phyloP scores from a whole-genome alignment of 2,329 filamentous ascomycete species.

The Ceratocystis cubensis region DNA sequence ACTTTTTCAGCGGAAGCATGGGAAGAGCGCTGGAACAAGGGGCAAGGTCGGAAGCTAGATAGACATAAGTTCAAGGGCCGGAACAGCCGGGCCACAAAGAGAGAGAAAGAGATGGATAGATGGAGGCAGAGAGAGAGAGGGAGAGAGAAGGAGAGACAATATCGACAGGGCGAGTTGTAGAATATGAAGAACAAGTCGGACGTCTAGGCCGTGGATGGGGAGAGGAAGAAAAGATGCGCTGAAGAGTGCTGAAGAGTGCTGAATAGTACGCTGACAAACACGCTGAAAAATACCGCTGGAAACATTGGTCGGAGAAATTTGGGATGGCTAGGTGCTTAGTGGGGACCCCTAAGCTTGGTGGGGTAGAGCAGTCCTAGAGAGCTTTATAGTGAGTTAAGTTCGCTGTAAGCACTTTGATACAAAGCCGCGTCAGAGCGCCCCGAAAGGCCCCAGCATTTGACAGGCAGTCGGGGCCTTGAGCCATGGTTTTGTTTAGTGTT shows the following conservation, averaged over 20 bases:
- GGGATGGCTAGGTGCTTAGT: neutral
- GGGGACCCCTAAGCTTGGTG: neutral
- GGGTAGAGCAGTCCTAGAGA: neutral
- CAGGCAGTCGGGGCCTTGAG: too few relatives aligned
- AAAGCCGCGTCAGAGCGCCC: neutral
- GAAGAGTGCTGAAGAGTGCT: neutral
- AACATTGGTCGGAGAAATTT: neutral
- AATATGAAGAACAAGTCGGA: neutral
- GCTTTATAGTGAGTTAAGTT: neutral
- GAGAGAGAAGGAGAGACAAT: neutral
- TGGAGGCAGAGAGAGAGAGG: too few relatives aligned
- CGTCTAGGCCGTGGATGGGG: neutral
- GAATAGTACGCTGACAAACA: neutral
- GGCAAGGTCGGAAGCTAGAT: neutral
- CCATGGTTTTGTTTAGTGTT: too few relatives aligned
- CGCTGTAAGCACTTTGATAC: neutral
- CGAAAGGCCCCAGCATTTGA: neutral
- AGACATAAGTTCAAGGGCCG: slow-evolving; percentile 1
- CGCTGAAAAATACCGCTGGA: neutral
- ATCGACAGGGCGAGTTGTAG: neutral
- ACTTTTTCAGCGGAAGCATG: neutral
- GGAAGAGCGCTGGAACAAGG: neutral
- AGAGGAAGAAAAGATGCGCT: neutral
- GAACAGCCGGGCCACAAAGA: neutral
- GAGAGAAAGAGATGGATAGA: neutral